These are phyloP conservation scores for Fomitopsis betulina DNA, from an alignment of 1,284 basidiomycete genomes.

Conservation along the genomic window DNA sequence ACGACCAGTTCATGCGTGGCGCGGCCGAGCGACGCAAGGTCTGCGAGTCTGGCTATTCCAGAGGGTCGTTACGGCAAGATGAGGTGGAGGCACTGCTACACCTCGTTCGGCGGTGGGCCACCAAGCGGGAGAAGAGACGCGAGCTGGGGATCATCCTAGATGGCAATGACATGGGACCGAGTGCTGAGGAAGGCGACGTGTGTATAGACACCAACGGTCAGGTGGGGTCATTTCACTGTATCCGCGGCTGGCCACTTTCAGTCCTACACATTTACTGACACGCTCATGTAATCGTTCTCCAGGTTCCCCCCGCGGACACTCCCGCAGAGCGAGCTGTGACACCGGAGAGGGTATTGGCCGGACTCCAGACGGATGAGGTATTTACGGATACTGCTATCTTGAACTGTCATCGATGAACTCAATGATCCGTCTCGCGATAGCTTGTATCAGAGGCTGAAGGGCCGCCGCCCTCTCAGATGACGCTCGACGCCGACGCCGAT, in stretches of 20 bases:
- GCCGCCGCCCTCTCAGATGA: constrained; percentile 21
- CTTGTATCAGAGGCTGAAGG: constrained; percentile 16
- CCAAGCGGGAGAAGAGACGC: constrained; percentile 31
- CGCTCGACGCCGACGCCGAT: constrained; percentile 14
- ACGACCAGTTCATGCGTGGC: constrained; percentile 54
- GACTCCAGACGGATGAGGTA: neutral
- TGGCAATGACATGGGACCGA: neutral
- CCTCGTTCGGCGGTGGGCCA: constrained; percentile 50
- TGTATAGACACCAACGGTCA: neutral
- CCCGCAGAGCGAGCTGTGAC: neutral
- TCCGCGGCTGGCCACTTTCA: neutral
- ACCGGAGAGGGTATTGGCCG: neutral
- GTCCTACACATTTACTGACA: neutral
- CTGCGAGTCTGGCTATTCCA: constrained; percentile 40
- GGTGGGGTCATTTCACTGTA: neutral
- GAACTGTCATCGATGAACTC: neutral
- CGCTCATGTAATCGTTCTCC: neutral
- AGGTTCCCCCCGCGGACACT: neutral
- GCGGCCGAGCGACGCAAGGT: constrained; percentile 42
- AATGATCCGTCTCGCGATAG: constrained; percentile 1
- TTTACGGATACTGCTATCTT: neutral
- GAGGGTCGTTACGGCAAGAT: constrained; percentile 48
- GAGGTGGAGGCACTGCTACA: constrained; percentile 46
- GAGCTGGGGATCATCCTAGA: constrained; percentile 16
- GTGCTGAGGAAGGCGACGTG: neutral